Evolutionary conservation across 345 rosid genomes (phyloP), one percentile per base, ranked within the genome.

Genomic region (Heritiera littoralis): DNA sequence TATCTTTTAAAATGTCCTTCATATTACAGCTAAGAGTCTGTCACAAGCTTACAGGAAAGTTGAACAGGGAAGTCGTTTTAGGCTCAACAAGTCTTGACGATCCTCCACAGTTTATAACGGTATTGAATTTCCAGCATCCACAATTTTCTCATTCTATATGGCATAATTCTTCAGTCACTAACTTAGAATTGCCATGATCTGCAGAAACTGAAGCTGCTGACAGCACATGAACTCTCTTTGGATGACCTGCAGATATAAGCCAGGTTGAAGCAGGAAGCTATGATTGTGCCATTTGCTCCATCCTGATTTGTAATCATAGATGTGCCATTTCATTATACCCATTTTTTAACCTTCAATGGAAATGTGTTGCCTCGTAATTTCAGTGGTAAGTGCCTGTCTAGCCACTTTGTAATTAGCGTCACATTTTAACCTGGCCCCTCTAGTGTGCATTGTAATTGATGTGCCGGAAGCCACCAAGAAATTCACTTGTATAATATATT

Each of bases 31-130:
- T 97, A 58, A 88, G 97, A 85, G 99, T 85, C 49, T 97, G 99
- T 84, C 96, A 97, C 88, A 92, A 93, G 86, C 98, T 97, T 72
- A 87, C 98, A 15, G 81, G 80, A 41, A 97, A 94, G 85, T 91
- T 97, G 80, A 90, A 80, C 78, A 90, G 99, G 80, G 98, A 97
- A 89, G 86, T 97, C 15, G 81, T 97, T 72, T 90, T 97, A 58
- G 99, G 99, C 61, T 97, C 99, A 6, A 80, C 99, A 9, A 97
- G 98, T 84, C 82, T 97, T 2, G 99, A 92, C 40, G 99, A 97
- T 86, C 99, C 99, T 67, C 96, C 94, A 5, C 92, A 94, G 79
- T 97, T 97, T 82, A 92, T 97, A 46, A 90, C 96, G 89, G 99
- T 94, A 90, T 74, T 55, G 5, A 48, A 8, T 55, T 74, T 79